These are phyloP conservation scores for Nannochloropsis salina DNA, from an alignment of 108 stramenopile genomes.

Conservation along the genomic window DNA sequence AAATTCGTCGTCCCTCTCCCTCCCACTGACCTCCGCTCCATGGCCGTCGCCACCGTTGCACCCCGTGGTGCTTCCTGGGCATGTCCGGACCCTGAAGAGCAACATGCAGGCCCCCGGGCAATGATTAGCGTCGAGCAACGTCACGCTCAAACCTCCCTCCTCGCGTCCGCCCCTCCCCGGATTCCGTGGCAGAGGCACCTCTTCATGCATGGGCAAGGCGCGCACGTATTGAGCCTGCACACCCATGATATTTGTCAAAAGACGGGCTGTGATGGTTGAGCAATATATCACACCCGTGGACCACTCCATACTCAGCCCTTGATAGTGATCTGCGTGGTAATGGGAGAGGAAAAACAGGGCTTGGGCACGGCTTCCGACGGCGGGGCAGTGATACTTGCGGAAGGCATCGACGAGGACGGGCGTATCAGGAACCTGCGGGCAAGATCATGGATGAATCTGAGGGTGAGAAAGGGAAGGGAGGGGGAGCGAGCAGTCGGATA, in stretches of 20 bases:
- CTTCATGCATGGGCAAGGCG: neutral
- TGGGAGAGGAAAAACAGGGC: neutral
- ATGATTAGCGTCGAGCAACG: neutral
- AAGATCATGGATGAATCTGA: no score
- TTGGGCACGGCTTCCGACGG: neutral
- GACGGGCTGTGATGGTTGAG: neutral
- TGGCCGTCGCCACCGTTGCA: no score
- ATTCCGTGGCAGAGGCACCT: neutral
- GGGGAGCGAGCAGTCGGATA: no score
- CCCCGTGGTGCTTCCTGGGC: no score
- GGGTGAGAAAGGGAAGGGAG: no score
- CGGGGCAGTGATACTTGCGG: neutral
- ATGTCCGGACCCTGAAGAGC: neutral
- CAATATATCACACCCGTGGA: neutral
- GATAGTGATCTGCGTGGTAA: neutral
- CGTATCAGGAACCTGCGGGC: neutral
- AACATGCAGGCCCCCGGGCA: neutral
- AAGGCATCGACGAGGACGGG: slow-evolving; percentile 4
- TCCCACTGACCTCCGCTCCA: no score
- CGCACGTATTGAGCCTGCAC: neutral
- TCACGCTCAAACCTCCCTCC: neutral
- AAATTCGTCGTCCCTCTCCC: no score
- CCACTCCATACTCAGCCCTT: neutral
- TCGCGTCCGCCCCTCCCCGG: neutral
- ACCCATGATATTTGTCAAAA: neutral